These are phyloP conservation scores for Solanum chacoense DNA, from an alignment of 305 asterid genomes.

Conservation along the genomic window DNA sequence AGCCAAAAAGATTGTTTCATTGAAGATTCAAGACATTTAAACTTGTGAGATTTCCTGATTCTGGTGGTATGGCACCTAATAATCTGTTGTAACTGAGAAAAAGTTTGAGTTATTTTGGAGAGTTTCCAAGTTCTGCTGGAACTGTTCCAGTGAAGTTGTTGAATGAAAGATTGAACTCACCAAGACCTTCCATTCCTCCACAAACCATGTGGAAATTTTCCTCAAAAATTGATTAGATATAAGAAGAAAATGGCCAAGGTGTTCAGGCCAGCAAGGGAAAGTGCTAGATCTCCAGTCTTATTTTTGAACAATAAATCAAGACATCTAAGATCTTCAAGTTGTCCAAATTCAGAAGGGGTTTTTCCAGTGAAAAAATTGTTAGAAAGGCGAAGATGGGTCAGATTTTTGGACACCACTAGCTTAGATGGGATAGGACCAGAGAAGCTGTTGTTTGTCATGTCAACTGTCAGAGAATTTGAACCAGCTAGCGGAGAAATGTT, in stretches of 20 bases:
- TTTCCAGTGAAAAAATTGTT: neutral
- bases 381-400: neutral
- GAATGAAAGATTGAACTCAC: slow-evolving; percentile 66
- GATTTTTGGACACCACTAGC: neutral
- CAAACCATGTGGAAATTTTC: slow-evolving; percentile 9
- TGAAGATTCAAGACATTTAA: slow-evolving; percentile 71
- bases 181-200: slow-evolving; percentile 46
- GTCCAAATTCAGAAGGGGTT: neutral
- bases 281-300: neutral
- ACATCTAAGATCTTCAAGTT: neutral
- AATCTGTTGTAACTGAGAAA: slow-evolving; percentile 37
- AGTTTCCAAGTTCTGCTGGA: slow-evolving; percentile 56
- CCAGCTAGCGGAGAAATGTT: neutral
- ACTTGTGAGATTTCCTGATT: slow-evolving; percentile 50
- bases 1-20: slow-evolving; percentile 44
- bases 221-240: slow-evolving; percentile 49
- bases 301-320: neutral
- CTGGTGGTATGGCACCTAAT: slow-evolving; percentile 57
- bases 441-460: neutral
- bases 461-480: neutral
- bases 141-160: slow-evolving; percentile 53
- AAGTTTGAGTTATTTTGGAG: slow-evolving; percentile 47
- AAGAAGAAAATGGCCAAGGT: slow-evolving; percentile 44
- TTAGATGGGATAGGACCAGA: neutral
- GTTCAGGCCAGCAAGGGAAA: neutral